phyloP scores from a whole-genome alignment of 176 grass and related monocot species.

The Oryza rufipogon region DNA sequence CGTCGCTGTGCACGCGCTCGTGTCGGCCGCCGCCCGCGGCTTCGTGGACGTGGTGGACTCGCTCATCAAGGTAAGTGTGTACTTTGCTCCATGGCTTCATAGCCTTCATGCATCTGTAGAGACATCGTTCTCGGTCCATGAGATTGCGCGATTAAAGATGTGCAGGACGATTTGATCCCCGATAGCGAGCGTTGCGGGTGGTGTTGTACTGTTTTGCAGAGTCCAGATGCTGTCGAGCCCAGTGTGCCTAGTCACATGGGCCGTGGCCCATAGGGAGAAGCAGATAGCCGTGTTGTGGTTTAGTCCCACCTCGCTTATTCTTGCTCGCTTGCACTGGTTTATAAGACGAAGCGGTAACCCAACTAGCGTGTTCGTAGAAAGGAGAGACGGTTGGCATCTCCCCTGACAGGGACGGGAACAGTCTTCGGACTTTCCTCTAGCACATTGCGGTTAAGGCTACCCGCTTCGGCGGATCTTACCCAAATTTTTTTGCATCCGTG shows the following conservation, averaged over 20 bases:
- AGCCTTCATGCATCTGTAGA: no score
- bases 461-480: slow-evolving; percentile 55
- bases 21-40: slow-evolving; percentile 68
- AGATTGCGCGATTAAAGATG: no score
- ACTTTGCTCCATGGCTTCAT: no score
- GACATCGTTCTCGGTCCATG: no score
- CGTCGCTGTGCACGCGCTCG: slow-evolving; percentile 77
- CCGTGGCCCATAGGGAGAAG: neutral
- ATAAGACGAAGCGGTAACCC: rapidly evolving
- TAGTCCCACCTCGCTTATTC: slow-evolving; percentile 46
- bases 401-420: slow-evolving; percentile 77
- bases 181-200: neutral
- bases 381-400: slow-evolving; percentile 98
- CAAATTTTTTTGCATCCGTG: neutral
- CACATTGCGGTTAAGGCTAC: slow-evolving; percentile 53
- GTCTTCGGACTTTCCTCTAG: slow-evolving; percentile 26
- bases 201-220: neutral
- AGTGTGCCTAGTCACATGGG: neutral
- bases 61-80: slow-evolving; percentile 57
- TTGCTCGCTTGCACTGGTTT: rapidly evolving
- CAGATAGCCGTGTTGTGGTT: neutral
- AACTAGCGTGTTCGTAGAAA: slow-evolving; percentile 35
- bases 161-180: neutral
- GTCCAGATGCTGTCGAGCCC: neutral
- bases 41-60: slow-evolving; percentile 82